A percentile compares a stretch with the other conserved stretches of the same genome.
Evolutionary conservation across 805 yeast genomes (phyloP).

Genomic region (Pichia sporocuriosa): DNA sequence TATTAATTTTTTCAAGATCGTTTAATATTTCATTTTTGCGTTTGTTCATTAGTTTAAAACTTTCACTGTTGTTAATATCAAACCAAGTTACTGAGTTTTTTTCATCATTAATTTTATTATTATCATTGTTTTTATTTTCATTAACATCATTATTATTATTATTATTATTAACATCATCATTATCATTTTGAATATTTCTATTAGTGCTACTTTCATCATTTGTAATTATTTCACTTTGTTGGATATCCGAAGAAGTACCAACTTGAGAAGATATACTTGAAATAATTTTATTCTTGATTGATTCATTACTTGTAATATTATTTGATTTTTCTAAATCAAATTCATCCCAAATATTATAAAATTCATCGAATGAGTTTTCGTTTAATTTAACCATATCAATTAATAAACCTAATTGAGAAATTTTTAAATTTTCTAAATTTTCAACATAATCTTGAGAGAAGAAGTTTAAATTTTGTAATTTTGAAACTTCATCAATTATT

Average conservation of each 20-base stretch:
- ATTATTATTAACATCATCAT: neutral
- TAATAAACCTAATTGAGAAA: slow-evolving; percentile 46
- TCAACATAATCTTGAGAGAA: slow-evolving; percentile 46
- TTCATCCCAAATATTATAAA: slow-evolving; percentile 26
- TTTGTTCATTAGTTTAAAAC: slow-evolving; percentile 44
- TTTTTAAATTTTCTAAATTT: slow-evolving; percentile 47
- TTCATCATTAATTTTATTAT: neutral
- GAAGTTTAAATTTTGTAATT: slow-evolving; percentile 44
- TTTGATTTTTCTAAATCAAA: slow-evolving; percentile 4
- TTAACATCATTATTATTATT: neutral
- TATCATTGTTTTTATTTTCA: neutral
- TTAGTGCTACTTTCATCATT: too few species aligned
- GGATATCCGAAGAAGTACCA: neutral
- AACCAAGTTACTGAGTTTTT: slow-evolving; percentile 8
- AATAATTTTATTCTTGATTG: neutral
- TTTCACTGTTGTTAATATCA: slow-evolving; percentile 33
- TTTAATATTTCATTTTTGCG: slow-evolving; percentile 44
- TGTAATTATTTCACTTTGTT: too few species aligned
- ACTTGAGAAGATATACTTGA: slow-evolving; percentile 1
- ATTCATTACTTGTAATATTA: neutral
- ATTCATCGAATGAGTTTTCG: slow-evolving; percentile 26
- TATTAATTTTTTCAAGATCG: slow-evolving; percentile 47
- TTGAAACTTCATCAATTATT: slow-evolving; percentile 71
- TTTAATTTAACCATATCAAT: slow-evolving; percentile 32
- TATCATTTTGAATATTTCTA: neutral